phyloP scores from a whole-genome alignment of 148 eudicot genomes.

The Rhododendron henanense region DNA sequence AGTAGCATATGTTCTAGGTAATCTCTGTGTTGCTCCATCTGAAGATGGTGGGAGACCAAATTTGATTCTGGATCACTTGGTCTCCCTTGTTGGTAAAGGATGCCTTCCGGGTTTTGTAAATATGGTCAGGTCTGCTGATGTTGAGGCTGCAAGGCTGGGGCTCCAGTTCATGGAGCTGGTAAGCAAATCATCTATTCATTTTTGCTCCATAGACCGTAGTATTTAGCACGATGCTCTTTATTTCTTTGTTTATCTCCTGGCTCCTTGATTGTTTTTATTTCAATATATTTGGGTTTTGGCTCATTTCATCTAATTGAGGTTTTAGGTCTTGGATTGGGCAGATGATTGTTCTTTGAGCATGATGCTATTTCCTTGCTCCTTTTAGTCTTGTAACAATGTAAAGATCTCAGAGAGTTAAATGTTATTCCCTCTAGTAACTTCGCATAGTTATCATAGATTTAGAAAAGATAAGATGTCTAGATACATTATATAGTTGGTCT shows the following conservation, averaged over 20 bases:
- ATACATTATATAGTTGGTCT: neutral
- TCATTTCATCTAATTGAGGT: neutral
- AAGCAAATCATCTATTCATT: conserved; percentile 20
- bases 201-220: neutral
- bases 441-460: neutral
- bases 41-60: conserved; percentile 65
- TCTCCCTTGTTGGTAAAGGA: conserved; percentile 67
- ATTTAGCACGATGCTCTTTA: neutral
- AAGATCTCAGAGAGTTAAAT: neutral
- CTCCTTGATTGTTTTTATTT: neutral
- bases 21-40: conserved; percentile 80
- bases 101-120: conserved; percentile 78
- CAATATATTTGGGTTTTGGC: neutral
- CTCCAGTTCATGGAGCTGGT: conserved; percentile 95
- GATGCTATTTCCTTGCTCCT: no score
- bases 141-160: conserved; percentile 85
- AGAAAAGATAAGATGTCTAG: neutral
- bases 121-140: conserved; percentile 85
- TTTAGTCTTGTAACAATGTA: no score
- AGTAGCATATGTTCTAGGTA: conserved; percentile 84
- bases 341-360: no score
- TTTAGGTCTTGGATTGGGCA: no score
- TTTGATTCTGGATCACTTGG: conserved; percentile 74
- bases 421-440: neutral
- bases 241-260: neutral